These are phyloP conservation scores for Kwoniella sp. DNA, from an alignment of 768 basidiomycete genomes.

Conservation along the genomic window DNA sequence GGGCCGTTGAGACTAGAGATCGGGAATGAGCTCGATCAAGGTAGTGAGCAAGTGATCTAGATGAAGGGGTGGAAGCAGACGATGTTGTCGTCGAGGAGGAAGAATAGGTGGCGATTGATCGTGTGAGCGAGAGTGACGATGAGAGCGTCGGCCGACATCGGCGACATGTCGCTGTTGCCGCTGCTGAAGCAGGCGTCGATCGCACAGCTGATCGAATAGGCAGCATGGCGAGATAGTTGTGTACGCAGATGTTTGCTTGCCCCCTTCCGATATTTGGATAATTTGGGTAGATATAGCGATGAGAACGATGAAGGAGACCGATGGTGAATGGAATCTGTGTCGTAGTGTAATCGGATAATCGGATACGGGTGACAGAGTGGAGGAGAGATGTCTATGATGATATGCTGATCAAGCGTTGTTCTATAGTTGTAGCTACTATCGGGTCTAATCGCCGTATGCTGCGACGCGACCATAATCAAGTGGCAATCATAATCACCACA, in stretches of 20 bases:
- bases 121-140: conserved; percentile 10
- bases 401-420: conserved; percentile 9
- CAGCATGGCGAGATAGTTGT: conserved; percentile 25
- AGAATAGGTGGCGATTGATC: conserved; percentile 21
- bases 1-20: not conserved
- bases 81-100: too few relatives aligned
- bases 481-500: not conserved
- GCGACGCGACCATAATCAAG: not conserved
- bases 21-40: not conserved
- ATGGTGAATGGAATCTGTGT: not conserved
- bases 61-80: not conserved
- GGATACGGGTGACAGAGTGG: not conserved
- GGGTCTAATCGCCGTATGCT: not conserved
- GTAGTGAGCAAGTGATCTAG: conserved; percentile 15
- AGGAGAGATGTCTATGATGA: not conserved
- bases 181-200: conserved; percentile 19
- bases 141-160: conserved; percentile 39
- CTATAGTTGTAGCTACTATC: not conserved
- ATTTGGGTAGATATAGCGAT: too few relatives aligned
- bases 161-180: conserved; percentile 9
- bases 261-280: too few relatives aligned
- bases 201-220: conserved; percentile 36
- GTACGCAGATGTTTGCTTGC: not conserved
- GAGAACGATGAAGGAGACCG: too few relatives aligned
- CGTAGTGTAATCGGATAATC: not conserved